phyloP scores from a whole-genome alignment of 2,329 filamentous ascomycete species.

The Zopfia rhizophila region DNA sequence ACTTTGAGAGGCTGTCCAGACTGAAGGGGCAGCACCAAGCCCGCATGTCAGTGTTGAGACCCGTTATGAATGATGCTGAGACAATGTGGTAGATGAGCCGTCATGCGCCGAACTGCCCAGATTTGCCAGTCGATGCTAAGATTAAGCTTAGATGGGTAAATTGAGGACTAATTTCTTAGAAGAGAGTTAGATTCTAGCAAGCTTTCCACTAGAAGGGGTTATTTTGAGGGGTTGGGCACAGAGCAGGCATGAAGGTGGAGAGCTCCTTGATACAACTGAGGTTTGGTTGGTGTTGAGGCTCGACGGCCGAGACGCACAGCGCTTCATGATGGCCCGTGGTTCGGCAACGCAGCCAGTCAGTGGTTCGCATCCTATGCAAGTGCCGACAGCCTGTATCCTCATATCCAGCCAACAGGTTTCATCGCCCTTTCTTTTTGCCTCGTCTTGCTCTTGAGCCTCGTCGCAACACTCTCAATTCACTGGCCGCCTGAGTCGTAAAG shows the following conservation, averaged over 20 bases:
- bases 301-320: slow-evolving; percentile 27
- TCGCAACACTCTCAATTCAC: slow-evolving; percentile 5
- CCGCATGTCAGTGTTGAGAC: slow-evolving; percentile 46
- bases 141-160: slow-evolving; percentile 32
- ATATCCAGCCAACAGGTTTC: not conserved
- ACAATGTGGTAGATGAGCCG: slow-evolving; percentile 36
- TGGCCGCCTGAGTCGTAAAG: too few species aligned
- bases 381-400: too few species aligned
- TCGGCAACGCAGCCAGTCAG: slow-evolving; percentile 21
- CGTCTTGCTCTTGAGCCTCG: slow-evolving; percentile 11
- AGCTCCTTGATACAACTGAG: slow-evolving; percentile 52
- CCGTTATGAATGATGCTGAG: slow-evolving; percentile 42
- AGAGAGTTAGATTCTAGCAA: slow-evolving; percentile 35
- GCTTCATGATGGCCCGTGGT: slow-evolving; percentile 20
- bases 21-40: slow-evolving; percentile 42
- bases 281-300: slow-evolving; percentile 52
- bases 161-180: slow-evolving; percentile 25
- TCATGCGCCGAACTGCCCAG: too few species aligned
- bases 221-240: slow-evolving; percentile 19
- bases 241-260: slow-evolving; percentile 37
- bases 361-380: not conserved
- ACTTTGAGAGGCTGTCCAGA: slow-evolving; percentile 32
- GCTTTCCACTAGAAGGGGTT: slow-evolving; percentile 28
- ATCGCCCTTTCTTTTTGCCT: slow-evolving; percentile 2
- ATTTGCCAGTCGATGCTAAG: slow-evolving; percentile 27